These are phyloP conservation scores for Fusarium torreyae DNA, from an alignment of 2,329 filamentous ascomycete genomes.

Conservation along the genomic window DNA sequence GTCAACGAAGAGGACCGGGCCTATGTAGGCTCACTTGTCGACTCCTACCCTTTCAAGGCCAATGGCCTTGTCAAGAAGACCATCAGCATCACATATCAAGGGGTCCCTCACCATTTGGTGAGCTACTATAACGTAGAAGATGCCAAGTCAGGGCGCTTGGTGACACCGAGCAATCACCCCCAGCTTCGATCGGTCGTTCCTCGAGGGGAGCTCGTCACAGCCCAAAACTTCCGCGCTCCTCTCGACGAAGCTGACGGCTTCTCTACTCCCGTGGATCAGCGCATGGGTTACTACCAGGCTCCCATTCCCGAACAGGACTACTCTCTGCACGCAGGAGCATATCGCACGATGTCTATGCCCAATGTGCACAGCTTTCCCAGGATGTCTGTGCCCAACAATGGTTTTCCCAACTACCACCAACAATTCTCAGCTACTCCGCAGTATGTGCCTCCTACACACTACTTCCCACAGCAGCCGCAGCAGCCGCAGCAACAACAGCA, in stretches of 20 bases:
- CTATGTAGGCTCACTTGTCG: slow-evolving; percentile 86
- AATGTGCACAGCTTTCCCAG: slow-evolving; percentile 24
- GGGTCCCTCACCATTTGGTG: slow-evolving; percentile 86
- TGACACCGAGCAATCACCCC: slow-evolving; percentile 68
- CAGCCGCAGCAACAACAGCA: neutral
- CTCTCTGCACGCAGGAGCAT: slow-evolving; percentile 22
- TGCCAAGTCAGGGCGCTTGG: slow-evolving; percentile 74
- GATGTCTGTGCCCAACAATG: neutral
- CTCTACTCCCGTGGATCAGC: neutral
- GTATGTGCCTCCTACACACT: neutral
- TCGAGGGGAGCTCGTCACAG: slow-evolving; percentile 70
- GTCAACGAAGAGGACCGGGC: slow-evolving; percentile 55
- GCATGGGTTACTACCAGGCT: slow-evolving; percentile 14
- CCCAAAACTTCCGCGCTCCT: slow-evolving; percentile 77
- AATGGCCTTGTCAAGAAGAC: slow-evolving; percentile 93
- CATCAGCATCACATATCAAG: slow-evolving; percentile 82
- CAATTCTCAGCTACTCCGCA: neutral
- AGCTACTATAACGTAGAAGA: slow-evolving; percentile 91
- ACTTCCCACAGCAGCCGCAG: neutral
- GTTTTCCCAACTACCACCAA: neutral
- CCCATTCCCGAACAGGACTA: slow-evolving; percentile 33
- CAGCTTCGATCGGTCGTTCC: slow-evolving; percentile 62
- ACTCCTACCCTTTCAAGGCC: slow-evolving; percentile 89
- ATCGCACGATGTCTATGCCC: slow-evolving; percentile 48
- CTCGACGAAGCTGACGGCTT: slow-evolving; percentile 70